A percentile compares a stretch with the other conserved stretches of the same genome.
phyloP scores from a whole-genome alignment of 306 rosid species.

The Oxytropis ochrocephala region DNA sequence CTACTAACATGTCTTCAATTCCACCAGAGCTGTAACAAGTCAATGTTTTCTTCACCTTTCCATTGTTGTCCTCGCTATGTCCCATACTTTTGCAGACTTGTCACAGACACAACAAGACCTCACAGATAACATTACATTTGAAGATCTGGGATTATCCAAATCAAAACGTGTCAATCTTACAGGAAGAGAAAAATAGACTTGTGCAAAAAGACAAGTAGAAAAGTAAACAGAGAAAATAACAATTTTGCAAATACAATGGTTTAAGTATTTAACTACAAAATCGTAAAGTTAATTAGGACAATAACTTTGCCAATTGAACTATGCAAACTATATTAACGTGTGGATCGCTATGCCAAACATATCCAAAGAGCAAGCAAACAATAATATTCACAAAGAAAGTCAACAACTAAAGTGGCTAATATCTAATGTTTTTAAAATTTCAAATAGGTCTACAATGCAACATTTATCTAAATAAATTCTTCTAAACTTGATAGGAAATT shows the following conservation, averaged over 20 bases:
- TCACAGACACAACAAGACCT: conserved; percentile 92
- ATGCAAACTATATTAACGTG: neutral
- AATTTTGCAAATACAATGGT: no score
- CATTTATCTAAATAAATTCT: no score
- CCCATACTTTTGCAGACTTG: no score
- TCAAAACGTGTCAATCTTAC: neutral
- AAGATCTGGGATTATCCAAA: conserved; percentile 21
- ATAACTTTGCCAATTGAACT: neutral
- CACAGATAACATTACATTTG: conserved; percentile 22
- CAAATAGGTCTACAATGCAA: no score
- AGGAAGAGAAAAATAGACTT: neutral
- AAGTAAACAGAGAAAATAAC: neutral
- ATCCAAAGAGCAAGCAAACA: neutral
- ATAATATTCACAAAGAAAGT: neutral
- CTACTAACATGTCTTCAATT: conserved; percentile 93
- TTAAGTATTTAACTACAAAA: neutral
- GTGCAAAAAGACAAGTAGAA: neutral
- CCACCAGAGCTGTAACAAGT: conserved; percentile 69
- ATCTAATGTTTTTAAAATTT: no score
- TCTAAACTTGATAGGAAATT: no score
- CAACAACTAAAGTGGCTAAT: conserved; percentile 1
- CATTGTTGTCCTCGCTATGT: conserved; percentile 66
- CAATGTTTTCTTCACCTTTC: conserved; percentile 73
- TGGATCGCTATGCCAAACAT: neutral
- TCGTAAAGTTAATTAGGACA: neutral